These are phyloP conservation scores for Pseudozyma thailandica DNA, from an alignment of 1,284 basidiomycete genomes.

Conservation along the genomic window DNA sequence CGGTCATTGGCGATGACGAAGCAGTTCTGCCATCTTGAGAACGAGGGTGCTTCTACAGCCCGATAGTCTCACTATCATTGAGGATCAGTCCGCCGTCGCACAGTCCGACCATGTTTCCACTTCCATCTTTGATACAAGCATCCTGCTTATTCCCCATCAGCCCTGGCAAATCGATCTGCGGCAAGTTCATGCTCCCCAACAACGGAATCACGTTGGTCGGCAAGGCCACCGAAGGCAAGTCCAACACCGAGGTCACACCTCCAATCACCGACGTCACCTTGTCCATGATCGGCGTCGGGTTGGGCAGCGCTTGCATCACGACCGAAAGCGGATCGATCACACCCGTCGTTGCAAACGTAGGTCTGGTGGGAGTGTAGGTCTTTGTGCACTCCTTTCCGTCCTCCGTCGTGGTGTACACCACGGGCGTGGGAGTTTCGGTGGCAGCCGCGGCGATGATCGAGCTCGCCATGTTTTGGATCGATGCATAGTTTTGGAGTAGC, in stretches of 20 bases:
- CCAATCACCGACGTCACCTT: slow-evolving; percentile 29
- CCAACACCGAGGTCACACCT: slow-evolving; percentile 23
- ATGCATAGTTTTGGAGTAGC: slow-evolving; percentile 22
- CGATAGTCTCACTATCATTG: slow-evolving; percentile 33
- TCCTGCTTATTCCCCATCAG: slow-evolving; percentile 28
- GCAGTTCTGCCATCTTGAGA: too few relatives aligned
- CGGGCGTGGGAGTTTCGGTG: slow-evolving; percentile 7
- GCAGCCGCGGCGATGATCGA: slow-evolving; percentile 17
- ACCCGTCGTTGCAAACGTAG: slow-evolving; percentile 15
- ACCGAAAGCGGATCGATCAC: slow-evolving; percentile 37
- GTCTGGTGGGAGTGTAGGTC: slow-evolving; percentile 15
- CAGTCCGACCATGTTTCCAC: slow-evolving; percentile 30
- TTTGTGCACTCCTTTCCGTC: slow-evolving; percentile 25
- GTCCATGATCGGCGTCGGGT: slow-evolving; percentile 16
- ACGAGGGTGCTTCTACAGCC: slow-evolving; percentile 3
- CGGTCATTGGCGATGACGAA: too few relatives aligned
- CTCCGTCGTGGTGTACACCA: slow-evolving; percentile 14
- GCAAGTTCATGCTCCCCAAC: slow-evolving; percentile 23
- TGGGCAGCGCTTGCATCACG: slow-evolving; percentile 19
- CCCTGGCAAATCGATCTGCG: slow-evolving; percentile 26
- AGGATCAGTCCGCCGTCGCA: slow-evolving; percentile 26
- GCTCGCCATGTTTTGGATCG: slow-evolving; percentile 19
- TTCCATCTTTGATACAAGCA: slow-evolving; percentile 29
- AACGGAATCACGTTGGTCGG: slow-evolving; percentile 33
- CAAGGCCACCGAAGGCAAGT: slow-evolving; percentile 14